Evolutionary conservation across 495 filamentous ascomycete genomes (phyloP), one percentile per base, ranked within the genome.

Genomic region (Trichoderma virens): DNA sequence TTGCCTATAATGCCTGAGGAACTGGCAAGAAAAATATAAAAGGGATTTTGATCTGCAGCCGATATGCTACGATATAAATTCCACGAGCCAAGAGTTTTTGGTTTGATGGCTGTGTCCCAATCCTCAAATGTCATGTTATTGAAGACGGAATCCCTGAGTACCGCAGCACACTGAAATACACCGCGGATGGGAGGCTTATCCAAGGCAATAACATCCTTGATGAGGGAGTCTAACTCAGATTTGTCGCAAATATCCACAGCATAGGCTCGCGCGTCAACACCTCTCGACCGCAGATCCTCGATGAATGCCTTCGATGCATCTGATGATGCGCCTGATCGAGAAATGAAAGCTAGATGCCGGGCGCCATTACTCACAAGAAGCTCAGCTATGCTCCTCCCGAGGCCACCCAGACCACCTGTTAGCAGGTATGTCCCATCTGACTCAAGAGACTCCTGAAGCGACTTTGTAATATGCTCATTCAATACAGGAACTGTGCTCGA

Each of bases 1-100:
- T 73, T 79, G 2, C 82, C 82, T 31, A 80, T 66, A 2, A 80
- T 65, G 16, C 75, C 79, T 0, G 77, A 66, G 0, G 82, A 65
- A 14, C 82, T 84, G 25, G 69, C 63, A 23, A 70, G 65, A 6
- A 67, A 65, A 23, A 67, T 43, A 25, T 51, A 61, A 16, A 59
- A 65, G 7, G 63, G 63, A 13, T 54, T 28, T 6, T 60, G 35
- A 2, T 14, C 56, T 13, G 51, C 9, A n/a, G 43, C 59, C 64
- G 69, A 68, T 38, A 83, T 68, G 1, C 54, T 20, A n/a, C 78
- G 43, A 62, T 83, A 80, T 8, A 85, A 62, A 64, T 82, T 74
- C 72, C 71, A 68, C 2, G 71, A 61, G 1, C 76, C 78, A 2
- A 71, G 31, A 9, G 79, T 73, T 65, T 82, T 82, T 1, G 80